These are phyloP conservation scores for Exobasidium rhododendri DNA, from an alignment of 1,284 basidiomycete species.

Conservation along the genomic window DNA sequence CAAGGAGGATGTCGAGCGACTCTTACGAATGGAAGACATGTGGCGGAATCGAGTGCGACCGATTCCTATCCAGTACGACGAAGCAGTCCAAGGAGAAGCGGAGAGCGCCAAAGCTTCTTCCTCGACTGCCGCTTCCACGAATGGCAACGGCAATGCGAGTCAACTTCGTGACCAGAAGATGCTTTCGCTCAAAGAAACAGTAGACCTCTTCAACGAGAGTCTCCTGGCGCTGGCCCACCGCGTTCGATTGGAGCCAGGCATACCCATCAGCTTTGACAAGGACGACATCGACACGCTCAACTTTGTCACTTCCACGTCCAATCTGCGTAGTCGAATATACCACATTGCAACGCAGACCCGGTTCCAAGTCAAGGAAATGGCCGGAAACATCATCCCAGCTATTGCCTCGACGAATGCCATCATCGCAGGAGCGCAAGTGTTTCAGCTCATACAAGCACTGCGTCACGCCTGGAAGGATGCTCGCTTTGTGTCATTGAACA, in stretches of 20 bases:
- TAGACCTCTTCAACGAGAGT: slow-evolving; percentile 58
- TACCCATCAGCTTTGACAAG: slow-evolving; percentile 85
- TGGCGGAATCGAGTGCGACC: slow-evolving; percentile 86
- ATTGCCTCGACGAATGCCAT: slow-evolving; percentile 99
- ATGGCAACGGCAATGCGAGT: slow-evolving; percentile 26
- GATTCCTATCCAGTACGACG: slow-evolving; percentile 79
- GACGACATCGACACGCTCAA: slow-evolving; percentile 95
- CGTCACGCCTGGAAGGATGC: slow-evolving; percentile 26
- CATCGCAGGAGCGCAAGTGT: slow-evolving; percentile 86
- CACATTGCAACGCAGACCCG: slow-evolving; percentile 81
- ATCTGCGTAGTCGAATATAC: slow-evolving; percentile 85
- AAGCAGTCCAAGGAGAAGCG: slow-evolving; percentile 62
- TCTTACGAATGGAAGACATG: slow-evolving; percentile 96
- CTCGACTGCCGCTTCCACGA: neutral
- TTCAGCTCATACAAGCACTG: slow-evolving; percentile 83
- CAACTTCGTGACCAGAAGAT: slow-evolving; percentile 42
- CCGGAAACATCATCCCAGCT: slow-evolving; percentile 91
- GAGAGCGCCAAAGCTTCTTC: slow-evolving; percentile 50
- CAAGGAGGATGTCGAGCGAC: slow-evolving; percentile 77
- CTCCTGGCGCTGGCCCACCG: slow-evolving; percentile 74
- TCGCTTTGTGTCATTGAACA: slow-evolving; percentile 30
- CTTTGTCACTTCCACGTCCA: slow-evolving; percentile 91
- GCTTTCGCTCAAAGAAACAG: slow-evolving; percentile 41
- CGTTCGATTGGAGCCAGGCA: slow-evolving; percentile 63
- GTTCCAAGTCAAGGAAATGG: slow-evolving; percentile 99